phyloP scores from a whole-genome alignment of 2,329 filamentous ascomycete genomes.

The Coleophoma eucalyptorum region DNA sequence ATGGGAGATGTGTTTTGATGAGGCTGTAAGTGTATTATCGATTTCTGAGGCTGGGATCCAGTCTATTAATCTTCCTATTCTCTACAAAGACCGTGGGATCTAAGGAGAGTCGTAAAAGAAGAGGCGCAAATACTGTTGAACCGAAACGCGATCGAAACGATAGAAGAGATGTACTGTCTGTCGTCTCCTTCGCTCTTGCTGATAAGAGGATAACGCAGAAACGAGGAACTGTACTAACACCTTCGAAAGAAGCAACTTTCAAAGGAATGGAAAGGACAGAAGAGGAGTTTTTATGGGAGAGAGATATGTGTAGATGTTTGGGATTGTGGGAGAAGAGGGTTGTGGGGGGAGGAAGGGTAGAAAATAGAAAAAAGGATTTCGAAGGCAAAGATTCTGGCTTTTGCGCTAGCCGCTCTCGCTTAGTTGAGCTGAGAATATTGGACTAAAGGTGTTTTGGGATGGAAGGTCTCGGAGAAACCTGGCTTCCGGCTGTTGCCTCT shows the following conservation, averaged over 20 bases:
- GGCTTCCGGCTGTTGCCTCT: too few species aligned
- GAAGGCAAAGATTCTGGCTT: conserved; percentile 21
- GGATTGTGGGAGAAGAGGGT: conserved; percentile 9
- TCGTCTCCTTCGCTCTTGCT: conserved; percentile 7
- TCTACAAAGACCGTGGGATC: conserved; percentile 21
- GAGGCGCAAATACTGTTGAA: conserved; percentile 16
- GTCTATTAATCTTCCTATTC: conserved; percentile 10
- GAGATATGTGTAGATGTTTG: conserved; percentile 9
- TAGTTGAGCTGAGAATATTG: background rate
- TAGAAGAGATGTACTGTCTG: conserved; percentile 12
- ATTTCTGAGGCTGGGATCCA: conserved; percentile 4
- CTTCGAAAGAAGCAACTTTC: conserved; percentile 40
- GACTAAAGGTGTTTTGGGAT: background rate
- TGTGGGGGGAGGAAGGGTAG: conserved; percentile 8
- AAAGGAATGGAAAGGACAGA: conserved; percentile 33
- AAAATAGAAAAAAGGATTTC: conserved; percentile 15
- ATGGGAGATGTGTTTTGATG: too few species aligned
- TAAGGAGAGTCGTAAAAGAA: conserved; percentile 18
- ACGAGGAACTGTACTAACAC: conserved; percentile 21
- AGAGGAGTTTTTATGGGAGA: conserved; percentile 7
- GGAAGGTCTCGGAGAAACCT: too few species aligned
- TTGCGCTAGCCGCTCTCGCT: background rate
- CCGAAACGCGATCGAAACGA: conserved; percentile 27
- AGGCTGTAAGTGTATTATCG: conserved; percentile 6
- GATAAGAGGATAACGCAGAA: conserved; percentile 2